Conservation (phyloP, 2,329 filamentous ascomycete species). For the Ophiostoma montium region DNA sequence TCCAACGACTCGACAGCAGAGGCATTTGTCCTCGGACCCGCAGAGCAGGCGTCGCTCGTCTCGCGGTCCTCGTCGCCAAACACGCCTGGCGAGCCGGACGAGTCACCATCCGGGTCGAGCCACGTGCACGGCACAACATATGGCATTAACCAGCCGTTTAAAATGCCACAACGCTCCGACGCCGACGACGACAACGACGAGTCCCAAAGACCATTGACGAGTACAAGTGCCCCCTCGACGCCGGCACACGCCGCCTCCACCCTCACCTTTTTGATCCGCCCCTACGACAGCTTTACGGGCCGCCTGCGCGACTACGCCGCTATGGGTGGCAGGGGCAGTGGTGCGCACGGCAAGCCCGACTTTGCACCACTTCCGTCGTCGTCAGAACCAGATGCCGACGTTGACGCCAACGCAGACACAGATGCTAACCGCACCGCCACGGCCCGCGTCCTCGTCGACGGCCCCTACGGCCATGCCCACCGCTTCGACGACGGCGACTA, state of each 20-base stretch:
- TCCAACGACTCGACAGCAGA: background rate
- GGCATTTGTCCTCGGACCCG: background rate
- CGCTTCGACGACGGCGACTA: conserved; percentile 9
- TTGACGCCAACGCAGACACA: background rate
- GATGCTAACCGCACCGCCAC: conserved; percentile 3
- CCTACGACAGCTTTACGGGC: conserved; percentile 13
- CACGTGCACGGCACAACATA: background rate
- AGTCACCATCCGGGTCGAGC: background rate
- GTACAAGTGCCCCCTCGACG: background rate
- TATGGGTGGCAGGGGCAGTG: conserved; percentile 5
- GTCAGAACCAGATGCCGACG: background rate
- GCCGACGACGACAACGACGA: conserved; percentile 5
- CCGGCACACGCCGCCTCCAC: background rate
- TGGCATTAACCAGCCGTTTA: background rate
- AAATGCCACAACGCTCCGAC: background rate
- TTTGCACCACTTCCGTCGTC: conserved; percentile 4
- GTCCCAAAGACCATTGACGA: conserved; percentile 11
- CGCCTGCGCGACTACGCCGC: conserved; percentile 9
- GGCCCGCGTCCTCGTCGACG: conserved; percentile 11
- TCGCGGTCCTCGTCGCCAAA: background rate
- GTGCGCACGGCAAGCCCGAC: background rate
- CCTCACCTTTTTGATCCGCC: conserved; percentile 11
- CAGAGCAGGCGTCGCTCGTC: background rate
- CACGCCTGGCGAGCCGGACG: background rate
- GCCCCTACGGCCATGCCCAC: conserved; percentile 12